phyloP scores from a whole-genome alignment of 805 yeast species.

The Priceomyces medius region DNA sequence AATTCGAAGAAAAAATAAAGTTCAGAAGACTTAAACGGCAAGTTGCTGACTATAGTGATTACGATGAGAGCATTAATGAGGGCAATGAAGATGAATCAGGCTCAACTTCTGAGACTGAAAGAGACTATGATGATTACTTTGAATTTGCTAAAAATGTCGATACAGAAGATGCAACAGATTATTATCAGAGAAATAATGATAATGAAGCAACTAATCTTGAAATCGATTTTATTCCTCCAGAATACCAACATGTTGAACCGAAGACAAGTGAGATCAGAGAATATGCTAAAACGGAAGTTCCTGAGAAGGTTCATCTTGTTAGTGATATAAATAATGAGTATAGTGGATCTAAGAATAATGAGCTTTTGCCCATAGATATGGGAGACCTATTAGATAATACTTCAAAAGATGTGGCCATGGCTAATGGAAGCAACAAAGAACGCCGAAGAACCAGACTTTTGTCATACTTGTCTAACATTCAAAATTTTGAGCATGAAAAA shows the following conservation, averaged over 20 bases:
- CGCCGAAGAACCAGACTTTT: conserved; percentile 21
- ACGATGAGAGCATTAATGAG: conserved; percentile 7
- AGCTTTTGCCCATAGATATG: background rate
- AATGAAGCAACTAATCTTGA: conserved; percentile 4
- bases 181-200: conserved; percentile 9
- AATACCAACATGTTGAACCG: conserved; percentile 6
- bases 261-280: conserved; percentile 12
- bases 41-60: conserved; percentile 9
- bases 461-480: conserved; percentile 16
- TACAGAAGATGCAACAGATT: conserved; percentile 19
- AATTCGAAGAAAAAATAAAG: conserved; percentile 5
- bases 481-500: conserved; percentile 15
- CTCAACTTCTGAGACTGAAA: conserved; percentile 2
- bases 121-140: conserved; percentile 23
- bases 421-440: conserved; percentile 18
- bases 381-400: conserved; percentile 4
- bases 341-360: background rate
- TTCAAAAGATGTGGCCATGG: conserved; percentile 11
- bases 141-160: conserved; percentile 25
- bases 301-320: background rate
- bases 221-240: conserved; percentile 4
- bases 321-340: background rate
- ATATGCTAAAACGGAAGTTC: background rate
- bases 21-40: conserved; percentile 7
- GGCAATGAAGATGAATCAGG: conserved; percentile 3